A percentile compares a stretch with the other conserved stretches of the same genome.
These are phyloP conservation scores for Torulaspora delbrueckii DNA, from an alignment of 805 yeast species.

Conservation along the genomic window DNA sequence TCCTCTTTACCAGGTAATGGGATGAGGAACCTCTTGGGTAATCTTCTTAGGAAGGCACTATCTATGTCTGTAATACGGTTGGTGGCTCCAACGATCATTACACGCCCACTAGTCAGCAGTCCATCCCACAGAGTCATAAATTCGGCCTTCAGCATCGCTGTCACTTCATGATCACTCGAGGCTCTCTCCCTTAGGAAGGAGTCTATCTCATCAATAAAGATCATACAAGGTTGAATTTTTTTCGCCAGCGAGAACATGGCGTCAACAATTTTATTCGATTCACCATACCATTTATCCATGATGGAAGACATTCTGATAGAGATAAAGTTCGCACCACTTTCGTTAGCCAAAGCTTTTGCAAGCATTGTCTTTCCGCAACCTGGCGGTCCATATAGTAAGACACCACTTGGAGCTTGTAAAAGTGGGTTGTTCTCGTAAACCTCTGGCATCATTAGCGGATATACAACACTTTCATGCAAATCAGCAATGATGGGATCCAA, in stretches of 20 bases:
- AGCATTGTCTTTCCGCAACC: slow-evolving; percentile 98
- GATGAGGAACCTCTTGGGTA: slow-evolving; percentile 86
- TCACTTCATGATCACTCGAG: slow-evolving; percentile 87
- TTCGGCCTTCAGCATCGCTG: slow-evolving; percentile 90
- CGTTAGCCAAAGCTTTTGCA: slow-evolving; percentile 91
- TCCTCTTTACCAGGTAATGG: slow-evolving; percentile 65
- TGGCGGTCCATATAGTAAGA: slow-evolving; percentile 88
- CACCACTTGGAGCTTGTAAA: slow-evolving; percentile 91
- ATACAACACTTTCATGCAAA: slow-evolving; percentile 78
- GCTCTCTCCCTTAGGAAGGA: slow-evolving; percentile 85
- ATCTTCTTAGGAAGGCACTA: slow-evolving; percentile 82
- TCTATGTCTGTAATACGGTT: slow-evolving; percentile 90
- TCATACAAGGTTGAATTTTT: slow-evolving; percentile 89
- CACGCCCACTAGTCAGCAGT: slow-evolving; percentile 65
- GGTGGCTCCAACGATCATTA: slow-evolving; percentile 90
- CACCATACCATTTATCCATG: slow-evolving; percentile 98
- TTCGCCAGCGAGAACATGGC: slow-evolving; percentile 87
- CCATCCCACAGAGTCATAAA: slow-evolving; percentile 99
- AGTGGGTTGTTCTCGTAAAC: slow-evolving; percentile 67
- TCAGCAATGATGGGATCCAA: slow-evolving; percentile 77
- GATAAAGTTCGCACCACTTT: slow-evolving; percentile 85
- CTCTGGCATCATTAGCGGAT: slow-evolving; percentile 77
- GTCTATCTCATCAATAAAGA: slow-evolving; percentile 94
- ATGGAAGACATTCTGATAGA: slow-evolving; percentile 89
- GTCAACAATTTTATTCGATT: slow-evolving; percentile 86